Conservation (phyloP, 2,329 filamentous ascomycete species). For the Penicillium sp. region DNA sequence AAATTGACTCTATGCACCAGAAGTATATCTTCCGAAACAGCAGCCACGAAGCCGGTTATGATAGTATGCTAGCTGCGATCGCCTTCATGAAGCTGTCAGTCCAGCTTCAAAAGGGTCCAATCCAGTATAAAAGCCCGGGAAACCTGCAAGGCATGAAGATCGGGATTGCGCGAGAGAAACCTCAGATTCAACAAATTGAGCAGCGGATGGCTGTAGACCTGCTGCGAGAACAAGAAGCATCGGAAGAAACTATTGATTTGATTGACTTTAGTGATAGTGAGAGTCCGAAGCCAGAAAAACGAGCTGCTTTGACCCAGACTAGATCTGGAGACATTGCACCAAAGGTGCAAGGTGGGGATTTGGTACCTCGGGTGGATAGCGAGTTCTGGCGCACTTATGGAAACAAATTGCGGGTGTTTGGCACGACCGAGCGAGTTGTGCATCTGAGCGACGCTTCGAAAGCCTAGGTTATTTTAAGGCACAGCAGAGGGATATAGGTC, state of each 20-base stretch:
- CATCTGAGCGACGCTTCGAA: background rate
- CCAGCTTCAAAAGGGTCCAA: constrained; percentile 40
- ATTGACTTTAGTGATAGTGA: constrained; percentile 3
- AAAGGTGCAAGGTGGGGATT: constrained; percentile 36
- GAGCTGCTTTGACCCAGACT: constrained; percentile 1
- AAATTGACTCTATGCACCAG: constrained; percentile 29
- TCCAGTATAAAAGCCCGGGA: background rate
- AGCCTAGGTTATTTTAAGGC: background rate
- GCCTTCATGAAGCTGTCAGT: constrained; percentile 58
- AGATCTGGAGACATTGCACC: constrained; percentile 13
- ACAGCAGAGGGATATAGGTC: background rate
- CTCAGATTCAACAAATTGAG: background rate
- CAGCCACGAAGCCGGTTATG: constrained; percentile 62
- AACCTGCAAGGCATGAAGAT: background rate
- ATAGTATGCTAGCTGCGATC: constrained; percentile 61
- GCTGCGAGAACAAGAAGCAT: background rate
- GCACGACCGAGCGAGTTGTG: constrained; percentile 55
- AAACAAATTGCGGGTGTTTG: constrained; percentile 51
- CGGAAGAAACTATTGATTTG: background rate
- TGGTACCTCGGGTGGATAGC: constrained; percentile 54
- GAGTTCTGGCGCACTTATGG: constrained; percentile 51
- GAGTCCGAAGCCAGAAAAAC: background rate
- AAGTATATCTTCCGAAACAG: constrained; percentile 30
- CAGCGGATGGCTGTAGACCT: background rate
- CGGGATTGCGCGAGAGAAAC: background rate